Percentiles rank a stretch among this genome's conserved stretches.
Conservation (phyloP, 495 filamentous ascomycete genomes). For the Aspergillus hancockii region DNA sequence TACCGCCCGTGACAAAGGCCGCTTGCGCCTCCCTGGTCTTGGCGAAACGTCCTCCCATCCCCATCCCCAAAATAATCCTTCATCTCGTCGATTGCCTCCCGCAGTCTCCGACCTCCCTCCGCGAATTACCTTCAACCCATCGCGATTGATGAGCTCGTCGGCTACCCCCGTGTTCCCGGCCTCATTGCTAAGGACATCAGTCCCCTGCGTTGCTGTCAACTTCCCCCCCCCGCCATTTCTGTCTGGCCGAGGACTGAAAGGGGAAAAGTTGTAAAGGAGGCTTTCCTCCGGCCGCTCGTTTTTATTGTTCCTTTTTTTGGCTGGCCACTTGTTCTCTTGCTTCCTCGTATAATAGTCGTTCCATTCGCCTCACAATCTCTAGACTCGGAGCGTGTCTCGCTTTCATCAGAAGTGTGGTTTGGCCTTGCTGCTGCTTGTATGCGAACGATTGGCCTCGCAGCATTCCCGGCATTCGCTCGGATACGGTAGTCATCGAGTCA, state of each 20-base stretch:
- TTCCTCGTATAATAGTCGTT: slow-evolving; percentile 8
- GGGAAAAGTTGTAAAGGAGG: slow-evolving; percentile 45
- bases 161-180: slow-evolving; percentile 17
- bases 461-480: slow-evolving; percentile 5
- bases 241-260: slow-evolving; percentile 32
- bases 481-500: slow-evolving; percentile 3
- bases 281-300: slow-evolving; percentile 54
- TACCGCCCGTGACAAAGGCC: slow-evolving; percentile 21
- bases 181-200: slow-evolving; percentile 29
- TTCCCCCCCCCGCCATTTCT: slow-evolving; percentile 26
- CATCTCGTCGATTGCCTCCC: slow-evolving; percentile 27
- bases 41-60: slow-evolving; percentile 40
- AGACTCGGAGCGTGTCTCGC: background rate
- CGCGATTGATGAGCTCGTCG: slow-evolving; percentile 32
- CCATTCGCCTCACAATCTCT: slow-evolving; percentile 1
- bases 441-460: slow-evolving; percentile 14
- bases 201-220: slow-evolving; percentile 35
- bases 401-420: slow-evolving; percentile 1
- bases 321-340: slow-evolving; percentile 12
- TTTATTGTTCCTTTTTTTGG: slow-evolving; percentile 30
- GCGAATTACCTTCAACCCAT: slow-evolving; percentile 15
- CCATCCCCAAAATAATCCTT: slow-evolving; percentile 37
- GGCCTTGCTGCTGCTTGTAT: slow-evolving; percentile 15
- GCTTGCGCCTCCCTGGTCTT: slow-evolving; percentile 47
- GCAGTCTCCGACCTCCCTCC: slow-evolving; percentile 18